Evolutionary conservation across 83 land plant species (phyloP), one percentile per base, ranked within the genome.

Genomic region (Picea engelmannii): DNA sequence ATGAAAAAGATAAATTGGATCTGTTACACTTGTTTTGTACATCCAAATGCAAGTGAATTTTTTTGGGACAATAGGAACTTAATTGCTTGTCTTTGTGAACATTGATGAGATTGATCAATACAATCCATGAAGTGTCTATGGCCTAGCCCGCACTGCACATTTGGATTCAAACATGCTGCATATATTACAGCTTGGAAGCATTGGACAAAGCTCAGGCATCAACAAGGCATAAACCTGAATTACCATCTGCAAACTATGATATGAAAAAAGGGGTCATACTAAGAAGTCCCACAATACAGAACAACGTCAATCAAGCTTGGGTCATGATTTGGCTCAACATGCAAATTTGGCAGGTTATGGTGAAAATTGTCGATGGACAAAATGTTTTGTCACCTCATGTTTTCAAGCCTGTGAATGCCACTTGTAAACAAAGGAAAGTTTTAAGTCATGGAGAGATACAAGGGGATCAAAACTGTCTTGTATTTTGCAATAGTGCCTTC

Each of bases 101-200:
- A 31, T 31, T 31, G 35, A 31, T 31, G 35, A 31, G 0, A 31
- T 31, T 66, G 88, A 68, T 66, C 85, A 17, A 86, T 86, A 76
- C 85, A 88, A 88, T 88, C 90, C 27, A 81, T 69, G 15, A 88
- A 86, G 78, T 88, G 90, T 79, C 75, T 85, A 40, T 88, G 90
- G 90, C 90, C 90, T 20, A 88, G 90, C 17, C 90, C 90, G 35
- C 78, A 75, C 23, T 88, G 85, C 35, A 82, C 80, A 40, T 88
- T 85, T 78, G 90, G 90, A 13, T 88, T 88, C 89, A 88, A 86
- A 88, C 79, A 88, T 52, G 83, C 76, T 16, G 88, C 90, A 20
- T 83, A 82, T 68, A 75, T 78, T 42, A 80, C 81, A 7, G 90
- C 90, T 52, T 82, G 84, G 62, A 82, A 83, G 35, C 85, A 88